Percentiles rank a stretch among this genome's conserved stretches.
These are phyloP conservation scores for Lecanosticta acicola DNA, from an alignment of 2,329 filamentous ascomycete genomes.

Conservation along the genomic window DNA sequence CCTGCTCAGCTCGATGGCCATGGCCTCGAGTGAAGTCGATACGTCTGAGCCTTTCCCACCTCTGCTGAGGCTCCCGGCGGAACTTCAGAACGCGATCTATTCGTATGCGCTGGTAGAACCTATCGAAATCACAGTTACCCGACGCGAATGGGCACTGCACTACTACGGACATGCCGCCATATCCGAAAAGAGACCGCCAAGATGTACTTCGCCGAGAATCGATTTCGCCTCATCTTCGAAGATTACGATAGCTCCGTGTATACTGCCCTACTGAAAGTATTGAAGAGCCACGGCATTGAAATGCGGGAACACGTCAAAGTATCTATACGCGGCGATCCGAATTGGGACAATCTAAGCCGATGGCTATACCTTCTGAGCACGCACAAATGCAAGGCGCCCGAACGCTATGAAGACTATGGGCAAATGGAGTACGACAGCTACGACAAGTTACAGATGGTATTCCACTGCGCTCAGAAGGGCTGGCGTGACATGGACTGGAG, in stretches of 20 bases:
- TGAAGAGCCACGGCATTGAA: background rate
- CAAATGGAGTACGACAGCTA: too few species aligned
- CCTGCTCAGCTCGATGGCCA: too few species aligned
- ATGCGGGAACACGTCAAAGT: background rate
- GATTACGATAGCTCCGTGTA: background rate
- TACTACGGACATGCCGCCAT: background rate
- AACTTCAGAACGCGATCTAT: background rate
- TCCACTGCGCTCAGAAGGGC: too few species aligned
- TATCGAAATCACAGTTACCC: background rate
- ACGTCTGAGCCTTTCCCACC: too few species aligned
- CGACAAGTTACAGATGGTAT: too few species aligned
- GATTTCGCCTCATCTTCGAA: background rate
- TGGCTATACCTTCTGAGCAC: background rate
- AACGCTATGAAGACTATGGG: too few species aligned
- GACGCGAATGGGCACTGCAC: background rate
- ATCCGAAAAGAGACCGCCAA: background rate
- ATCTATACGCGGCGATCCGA: background rate
- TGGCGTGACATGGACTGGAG: too few species aligned
- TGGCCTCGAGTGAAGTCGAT: too few species aligned
- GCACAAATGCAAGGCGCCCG: background rate
- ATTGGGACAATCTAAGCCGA: background rate
- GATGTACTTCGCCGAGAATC: background rate
- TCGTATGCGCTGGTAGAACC: background rate
- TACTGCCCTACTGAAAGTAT: background rate
- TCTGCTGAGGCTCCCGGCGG: background rate